Percentiles rank a stretch among this genome's conserved stretches.
These are phyloP conservation scores for Xylaria polymorpha DNA, from an alignment of 2,329 filamentous ascomycete species.

Conservation along the genomic window DNA sequence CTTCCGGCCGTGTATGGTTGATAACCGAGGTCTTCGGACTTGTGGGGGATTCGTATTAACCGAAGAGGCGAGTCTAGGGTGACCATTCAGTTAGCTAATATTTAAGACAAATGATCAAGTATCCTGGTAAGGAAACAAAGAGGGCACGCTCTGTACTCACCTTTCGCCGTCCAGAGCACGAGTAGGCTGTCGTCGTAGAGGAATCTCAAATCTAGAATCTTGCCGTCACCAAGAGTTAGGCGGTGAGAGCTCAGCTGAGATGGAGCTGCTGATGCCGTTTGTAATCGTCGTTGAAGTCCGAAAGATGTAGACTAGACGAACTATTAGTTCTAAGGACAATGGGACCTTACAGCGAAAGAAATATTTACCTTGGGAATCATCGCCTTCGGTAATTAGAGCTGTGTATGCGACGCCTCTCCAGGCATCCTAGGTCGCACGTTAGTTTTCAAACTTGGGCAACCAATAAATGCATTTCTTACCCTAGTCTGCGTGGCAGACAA, in stretches of 20 bases:
- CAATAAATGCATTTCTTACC: slow-evolving; percentile 52
- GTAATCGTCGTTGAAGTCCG: slow-evolving; percentile 62
- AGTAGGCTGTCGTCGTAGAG: slow-evolving; percentile 71
- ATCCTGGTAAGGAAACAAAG: not conserved
- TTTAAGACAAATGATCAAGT: too few relatives aligned
- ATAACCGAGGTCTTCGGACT: slow-evolving; percentile 53
- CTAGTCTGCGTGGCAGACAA: slow-evolving; percentile 58
- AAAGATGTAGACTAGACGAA: slow-evolving; percentile 67
- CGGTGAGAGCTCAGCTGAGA: slow-evolving; percentile 54
- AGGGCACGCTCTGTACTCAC: slow-evolving; percentile 45
- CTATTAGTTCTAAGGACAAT: not conserved
- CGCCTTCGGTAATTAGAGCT: slow-evolving; percentile 56
- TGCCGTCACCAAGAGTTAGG: slow-evolving; percentile 56
- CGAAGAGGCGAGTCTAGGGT: slow-evolving; percentile 43
- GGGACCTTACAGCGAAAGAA: not conserved
- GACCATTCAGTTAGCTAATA: slow-evolving; percentile 5
- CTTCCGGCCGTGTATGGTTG: slow-evolving; percentile 48
- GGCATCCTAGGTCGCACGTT: slow-evolving; percentile 48
- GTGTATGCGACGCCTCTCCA: slow-evolving; percentile 54
- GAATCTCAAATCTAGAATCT: slow-evolving; percentile 74
- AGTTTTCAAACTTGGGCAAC: slow-evolving; percentile 10
- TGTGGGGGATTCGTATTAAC: slow-evolving; percentile 53
- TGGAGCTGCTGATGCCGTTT: slow-evolving; percentile 68
- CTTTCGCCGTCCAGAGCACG: slow-evolving; percentile 62
- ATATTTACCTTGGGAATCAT: slow-evolving; percentile 52